Base-by-base conservation (phyloP, 2,329 filamentous ascomycete genomes). In the Escovopsis weberi region DNA sequence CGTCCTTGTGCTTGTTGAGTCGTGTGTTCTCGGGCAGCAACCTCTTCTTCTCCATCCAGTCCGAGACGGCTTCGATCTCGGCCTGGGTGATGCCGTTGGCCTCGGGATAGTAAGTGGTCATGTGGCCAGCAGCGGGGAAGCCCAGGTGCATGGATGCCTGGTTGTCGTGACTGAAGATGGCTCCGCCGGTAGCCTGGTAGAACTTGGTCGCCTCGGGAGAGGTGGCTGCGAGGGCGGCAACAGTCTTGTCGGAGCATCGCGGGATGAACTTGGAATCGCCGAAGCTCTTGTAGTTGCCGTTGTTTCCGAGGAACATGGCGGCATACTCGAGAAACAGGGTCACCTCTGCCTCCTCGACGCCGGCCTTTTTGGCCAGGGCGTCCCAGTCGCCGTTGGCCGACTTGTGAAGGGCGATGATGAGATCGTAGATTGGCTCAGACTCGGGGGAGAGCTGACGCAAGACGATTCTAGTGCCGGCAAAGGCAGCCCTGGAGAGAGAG, bases 241-340 rank as follows among this genome's bases (percentile, higher is more conserved):
- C 72, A 5, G 70, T 72, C 45, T 74, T 72, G 50, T 78, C 72
- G 6, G 71, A 67, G 54, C 82, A 76, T 51, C 83, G 72, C 2
- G 85, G 85, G 44, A 91, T 73, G 56, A 91, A 88, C 58, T 91
- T 91, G 53, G 80, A 75, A 61, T 91, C 84, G 37, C 85, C 85
- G 54, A 88, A 89, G 51, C 82, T 82, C 66, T 89, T 89, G 66
- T 89, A 91, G 61, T 91, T 91, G 48, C 85, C 83, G 47, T 71
- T 72, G 57, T 89, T 91, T 37, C 82, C 82, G 3, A 91, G 67
- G 59, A 91, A 87, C 60, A 85, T 82, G 28, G 75, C 77, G 7
- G 82, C 72, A 59, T 89, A 91, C 59, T 87, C 76, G 33, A 89
- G 67, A 64, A 88, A 88, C 46, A 72, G 67, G 12, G 72, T 70